Conservation (phyloP, 139 green algal species). For the Micromonas commoda region DNA sequence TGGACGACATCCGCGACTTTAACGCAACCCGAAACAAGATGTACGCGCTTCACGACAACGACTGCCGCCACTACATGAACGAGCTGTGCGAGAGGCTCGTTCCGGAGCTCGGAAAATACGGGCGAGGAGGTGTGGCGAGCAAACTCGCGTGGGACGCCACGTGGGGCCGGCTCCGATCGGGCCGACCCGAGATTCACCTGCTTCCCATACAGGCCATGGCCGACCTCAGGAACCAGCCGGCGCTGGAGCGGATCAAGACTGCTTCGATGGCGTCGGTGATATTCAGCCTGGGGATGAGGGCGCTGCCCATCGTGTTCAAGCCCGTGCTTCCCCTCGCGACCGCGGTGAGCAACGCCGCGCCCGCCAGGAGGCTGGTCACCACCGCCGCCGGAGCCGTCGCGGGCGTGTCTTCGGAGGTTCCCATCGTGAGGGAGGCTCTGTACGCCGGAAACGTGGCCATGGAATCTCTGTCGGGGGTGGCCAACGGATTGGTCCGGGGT, state of each 20-base stretch:
- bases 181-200: not conserved
- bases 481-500: no score
- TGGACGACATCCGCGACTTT: constrained; percentile 1
- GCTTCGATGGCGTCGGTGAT: not conserved
- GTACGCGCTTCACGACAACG: constrained; percentile 2
- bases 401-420: not conserved
- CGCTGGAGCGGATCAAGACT: not conserved
- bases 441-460: not conserved
- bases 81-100: not conserved
- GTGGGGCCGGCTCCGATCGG: not conserved
- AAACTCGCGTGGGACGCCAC: not conserved
- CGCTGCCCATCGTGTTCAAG: not conserved
- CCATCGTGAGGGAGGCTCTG: not conserved
- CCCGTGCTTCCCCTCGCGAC: not conserved
- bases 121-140: not conserved
- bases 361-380: not conserved
- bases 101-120: not conserved
- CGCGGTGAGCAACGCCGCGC: not conserved
- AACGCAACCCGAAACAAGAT: not conserved
- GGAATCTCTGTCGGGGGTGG: no score
- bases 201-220: not conserved
- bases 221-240: not conserved
- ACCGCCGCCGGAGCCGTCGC: not conserved
- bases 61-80: constrained; percentile 17
- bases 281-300: not conserved